Evolutionary conservation across 179 eudicot species (phyloP).

Genomic region (Beta corolliflora): DNA sequence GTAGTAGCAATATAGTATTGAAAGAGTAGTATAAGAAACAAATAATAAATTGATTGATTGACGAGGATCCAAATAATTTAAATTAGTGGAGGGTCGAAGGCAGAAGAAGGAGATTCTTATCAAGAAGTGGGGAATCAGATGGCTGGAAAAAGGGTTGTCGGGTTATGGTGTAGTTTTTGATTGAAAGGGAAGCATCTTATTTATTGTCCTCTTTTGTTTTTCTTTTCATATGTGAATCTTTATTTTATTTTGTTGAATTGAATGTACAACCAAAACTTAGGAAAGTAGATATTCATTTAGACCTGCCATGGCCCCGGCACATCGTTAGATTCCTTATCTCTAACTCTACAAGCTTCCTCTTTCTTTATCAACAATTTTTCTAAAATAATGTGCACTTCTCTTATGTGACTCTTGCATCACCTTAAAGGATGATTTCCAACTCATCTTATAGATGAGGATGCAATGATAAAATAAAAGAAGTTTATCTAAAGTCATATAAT

Average conservation of each 20-base stretch:
- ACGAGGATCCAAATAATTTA: not conserved
- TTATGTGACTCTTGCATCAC: too few relatives aligned
- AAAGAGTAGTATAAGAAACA: not conserved
- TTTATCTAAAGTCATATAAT: too few relatives aligned
- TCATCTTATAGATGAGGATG: too few relatives aligned
- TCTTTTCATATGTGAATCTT: not conserved
- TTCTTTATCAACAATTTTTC: not conserved
- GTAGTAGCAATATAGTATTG: not conserved
- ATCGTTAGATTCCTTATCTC: conserved; percentile 28
- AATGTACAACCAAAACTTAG: not conserved
- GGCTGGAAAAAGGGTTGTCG: conserved; percentile 21
- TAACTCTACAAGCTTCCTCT: not conserved
- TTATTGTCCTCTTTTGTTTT: not conserved
- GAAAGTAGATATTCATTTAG: not conserved
- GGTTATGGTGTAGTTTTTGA: not conserved
- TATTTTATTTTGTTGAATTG: not conserved
- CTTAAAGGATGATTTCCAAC: too few relatives aligned
- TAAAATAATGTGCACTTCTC: too few relatives aligned
- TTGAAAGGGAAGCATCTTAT: conserved; percentile 12
- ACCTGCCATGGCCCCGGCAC: not conserved
- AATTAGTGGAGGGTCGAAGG: not conserved
- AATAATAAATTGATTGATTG: not conserved
- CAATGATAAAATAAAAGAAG: too few relatives aligned
- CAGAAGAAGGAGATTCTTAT: not conserved
- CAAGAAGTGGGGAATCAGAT: conserved; percentile 15